Evolutionary conservation across 129 eudicot species (phyloP).

Genomic region (Arctium minus): DNA sequence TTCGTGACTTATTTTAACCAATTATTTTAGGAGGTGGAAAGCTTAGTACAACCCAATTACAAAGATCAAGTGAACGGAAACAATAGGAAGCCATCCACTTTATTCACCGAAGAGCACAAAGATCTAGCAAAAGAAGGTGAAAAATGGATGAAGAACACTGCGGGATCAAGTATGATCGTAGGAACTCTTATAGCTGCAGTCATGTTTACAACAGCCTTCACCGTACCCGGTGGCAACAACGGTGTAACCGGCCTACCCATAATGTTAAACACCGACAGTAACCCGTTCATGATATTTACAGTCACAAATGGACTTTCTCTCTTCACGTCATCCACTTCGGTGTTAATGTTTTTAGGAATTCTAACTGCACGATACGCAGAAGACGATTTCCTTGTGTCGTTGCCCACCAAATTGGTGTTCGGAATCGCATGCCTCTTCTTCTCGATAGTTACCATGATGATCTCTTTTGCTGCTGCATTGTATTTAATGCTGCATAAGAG

Average conservation of each 20-base stretch:
- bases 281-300: slow-evolving; percentile 35
- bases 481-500: slow-evolving; percentile 31
- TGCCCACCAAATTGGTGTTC: slow-evolving; percentile 44
- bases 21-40: slow-evolving; percentile 42
- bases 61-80: slow-evolving; percentile 40
- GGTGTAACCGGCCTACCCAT: slow-evolving; percentile 30
- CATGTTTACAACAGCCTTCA: slow-evolving; percentile 56
- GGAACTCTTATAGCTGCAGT: slow-evolving; percentile 61
- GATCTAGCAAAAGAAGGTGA: slow-evolving; percentile 46
- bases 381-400: slow-evolving; percentile 38
- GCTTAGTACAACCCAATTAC: slow-evolving; percentile 44
- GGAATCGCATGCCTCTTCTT: slow-evolving; percentile 47
- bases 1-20: not conserved
- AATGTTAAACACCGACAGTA: slow-evolving; percentile 15
- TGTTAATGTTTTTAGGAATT: slow-evolving; percentile 50
- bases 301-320: slow-evolving; percentile 43
- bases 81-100: slow-evolving; percentile 26
- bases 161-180: slow-evolving; percentile 56
- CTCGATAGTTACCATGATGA: slow-evolving; percentile 56
- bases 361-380: slow-evolving; percentile 50
- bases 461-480: slow-evolving; percentile 44
- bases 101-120: slow-evolving; percentile 50
- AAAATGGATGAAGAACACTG: slow-evolving; percentile 56
- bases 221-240: slow-evolving; percentile 53
- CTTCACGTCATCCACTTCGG: slow-evolving; percentile 43